Percentiles rank a stretch among this genome's conserved stretches.
Conservation (phyloP, 2,329 filamentous ascomycete genomes). For the Rhinocladiella similis region DNA sequence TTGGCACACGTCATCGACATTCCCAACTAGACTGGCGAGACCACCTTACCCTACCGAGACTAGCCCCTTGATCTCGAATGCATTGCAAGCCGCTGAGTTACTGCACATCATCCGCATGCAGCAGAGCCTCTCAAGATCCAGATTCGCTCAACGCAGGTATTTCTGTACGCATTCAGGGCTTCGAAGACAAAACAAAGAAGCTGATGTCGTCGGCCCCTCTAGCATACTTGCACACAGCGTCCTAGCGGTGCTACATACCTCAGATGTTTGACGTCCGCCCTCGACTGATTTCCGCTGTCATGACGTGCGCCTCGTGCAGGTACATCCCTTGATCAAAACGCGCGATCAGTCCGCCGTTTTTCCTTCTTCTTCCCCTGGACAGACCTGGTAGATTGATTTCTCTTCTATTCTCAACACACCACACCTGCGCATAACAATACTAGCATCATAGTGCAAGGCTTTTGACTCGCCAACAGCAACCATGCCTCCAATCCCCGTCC, state of each 20-base stretch:
- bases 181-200: not conserved
- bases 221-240: too few relatives aligned
- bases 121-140: not conserved
- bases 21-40: not conserved
- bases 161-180: not conserved
- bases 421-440: not conserved
- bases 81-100: not conserved
- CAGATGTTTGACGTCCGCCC: too few relatives aligned
- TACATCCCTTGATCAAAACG: conserved; percentile 20
- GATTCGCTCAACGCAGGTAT: not conserved
- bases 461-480: not conserved
- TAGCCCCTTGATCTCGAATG: not conserved
- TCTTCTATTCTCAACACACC: not conserved
- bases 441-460: too few relatives aligned
- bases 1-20: not conserved
- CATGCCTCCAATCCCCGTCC: conserved; percentile 24
- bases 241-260: too few relatives aligned
- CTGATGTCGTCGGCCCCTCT: not conserved
- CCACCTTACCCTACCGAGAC: not conserved
- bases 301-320: not conserved
- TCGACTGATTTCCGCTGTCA: not conserved
- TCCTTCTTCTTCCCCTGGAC: not conserved
- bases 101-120: conserved; percentile 3
- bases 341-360: conserved; percentile 4
- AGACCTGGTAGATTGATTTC: conserved; percentile 11